Evolutionary conservation across 495 filamentous ascomycete species (phyloP), one percentile per base, ranked within the genome.

Genomic region (Hypomontagnella submonticulosa): DNA sequence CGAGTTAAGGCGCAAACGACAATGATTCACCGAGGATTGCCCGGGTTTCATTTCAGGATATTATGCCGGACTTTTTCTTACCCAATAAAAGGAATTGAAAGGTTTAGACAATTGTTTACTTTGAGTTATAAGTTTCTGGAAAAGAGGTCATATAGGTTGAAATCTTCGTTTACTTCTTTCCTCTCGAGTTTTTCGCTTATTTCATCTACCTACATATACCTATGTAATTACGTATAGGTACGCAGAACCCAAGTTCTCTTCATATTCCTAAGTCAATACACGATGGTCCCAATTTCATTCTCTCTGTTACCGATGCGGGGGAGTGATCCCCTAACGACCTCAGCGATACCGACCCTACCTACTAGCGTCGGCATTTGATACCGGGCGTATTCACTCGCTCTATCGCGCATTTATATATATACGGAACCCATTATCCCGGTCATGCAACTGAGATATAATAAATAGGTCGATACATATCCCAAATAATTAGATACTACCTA

Each of bases 321-420:
- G 61, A 59, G 6, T 27, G 20, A 33, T 30, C 32, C 41, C 44
- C 30, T 49, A 52, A 36, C 18, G 30, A 37, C 32, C 60, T 46
- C 37, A 55, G 44, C 46, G 58, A 60, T 59, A 58, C 59, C 58
- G 54, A 59, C 58, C 40, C 23, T 48, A 63, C 32, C 23, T 36
- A 50, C 23, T 36, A 50, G 55, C 46, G 51, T 69, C 66, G 66
- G 66, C 60, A 69, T 34, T 69, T 69, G 40, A 46, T 56, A 58
- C 55, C 55, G 56, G 55, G 36, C 47, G 18, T 3, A 36, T 43
- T 38, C 10, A 36, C 11, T 48, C 19, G 4, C 13, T 46, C 15
- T 18, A 4, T 42, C 19, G 36, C 27, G 27, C 27, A 7, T 6
- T 38, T 0, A 9, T 20, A 18, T 11, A n/a, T 34, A 3, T 55